phyloP scores from a whole-genome alignment of 2,329 filamentous ascomycete genomes.

The Epichloe aotearoae region DNA sequence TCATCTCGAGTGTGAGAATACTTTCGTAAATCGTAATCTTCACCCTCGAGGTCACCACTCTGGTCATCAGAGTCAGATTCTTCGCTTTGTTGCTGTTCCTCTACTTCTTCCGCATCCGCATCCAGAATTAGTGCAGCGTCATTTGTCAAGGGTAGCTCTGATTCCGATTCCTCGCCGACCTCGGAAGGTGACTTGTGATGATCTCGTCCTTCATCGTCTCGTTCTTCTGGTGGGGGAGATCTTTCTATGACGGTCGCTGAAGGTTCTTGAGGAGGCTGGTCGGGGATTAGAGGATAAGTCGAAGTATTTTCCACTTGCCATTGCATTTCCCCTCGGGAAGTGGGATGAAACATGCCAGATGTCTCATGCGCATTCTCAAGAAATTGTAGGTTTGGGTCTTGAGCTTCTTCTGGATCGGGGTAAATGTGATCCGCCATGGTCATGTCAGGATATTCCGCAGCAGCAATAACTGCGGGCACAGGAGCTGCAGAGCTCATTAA shows the following conservation, averaged over 20 bases:
- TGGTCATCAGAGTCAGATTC: constrained; percentile 9
- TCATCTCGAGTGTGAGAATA: constrained; percentile 20
- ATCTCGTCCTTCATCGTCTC: neutral
- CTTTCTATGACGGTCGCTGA: neutral
- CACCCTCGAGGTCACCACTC: constrained; percentile 16
- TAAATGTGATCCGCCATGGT: neutral
- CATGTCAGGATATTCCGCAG: neutral
- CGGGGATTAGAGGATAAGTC: neutral
- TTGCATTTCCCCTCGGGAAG: neutral
- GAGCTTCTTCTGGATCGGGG: neutral
- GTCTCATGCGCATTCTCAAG: neutral
- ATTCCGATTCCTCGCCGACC: neutral
- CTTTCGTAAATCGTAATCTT: constrained; percentile 22
- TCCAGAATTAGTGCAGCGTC: neutral
- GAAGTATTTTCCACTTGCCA: neutral
- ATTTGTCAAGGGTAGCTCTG: neutral
- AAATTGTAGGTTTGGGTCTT: constrained; percentile 9
- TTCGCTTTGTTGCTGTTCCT: constrained; percentile 6
- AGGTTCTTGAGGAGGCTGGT: neutral
- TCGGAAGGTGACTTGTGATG: neutral
- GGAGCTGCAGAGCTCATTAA: neutral
- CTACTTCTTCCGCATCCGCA: neutral
- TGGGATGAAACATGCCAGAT: neutral
- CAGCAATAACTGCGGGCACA: neutral
- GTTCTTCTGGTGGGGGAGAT: neutral